These are phyloP conservation scores for Cyanidioschyzon merolae DNA, from an alignment of 23 red algal species.

Conservation along the genomic window DNA sequence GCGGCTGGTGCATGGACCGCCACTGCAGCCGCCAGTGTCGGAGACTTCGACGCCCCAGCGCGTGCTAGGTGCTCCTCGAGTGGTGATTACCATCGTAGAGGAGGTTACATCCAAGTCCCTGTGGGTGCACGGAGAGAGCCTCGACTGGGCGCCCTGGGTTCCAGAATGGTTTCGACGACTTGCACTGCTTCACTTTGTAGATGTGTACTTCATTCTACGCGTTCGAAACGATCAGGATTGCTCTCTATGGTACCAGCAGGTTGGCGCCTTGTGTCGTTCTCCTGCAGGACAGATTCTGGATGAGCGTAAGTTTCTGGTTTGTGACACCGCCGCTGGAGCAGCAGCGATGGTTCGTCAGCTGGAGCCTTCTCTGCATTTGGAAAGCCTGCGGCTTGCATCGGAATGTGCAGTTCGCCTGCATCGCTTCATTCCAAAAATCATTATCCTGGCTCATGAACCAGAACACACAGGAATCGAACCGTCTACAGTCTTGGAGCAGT, in stretches of 20 bases:
- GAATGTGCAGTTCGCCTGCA: not conserved
- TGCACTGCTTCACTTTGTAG: not conserved
- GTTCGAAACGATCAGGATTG: not conserved
- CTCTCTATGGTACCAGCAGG: not conserved
- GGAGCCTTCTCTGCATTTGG: not conserved
- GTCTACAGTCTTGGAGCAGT: not conserved
- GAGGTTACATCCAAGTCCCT: not conserved
- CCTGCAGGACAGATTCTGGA: not conserved
- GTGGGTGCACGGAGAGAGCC: not conserved
- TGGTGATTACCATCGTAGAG: not conserved
- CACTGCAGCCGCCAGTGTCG: no score
- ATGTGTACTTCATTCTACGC: not conserved
- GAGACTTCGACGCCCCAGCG: no score
- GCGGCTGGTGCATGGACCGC: no score
- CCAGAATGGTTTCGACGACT: not conserved
- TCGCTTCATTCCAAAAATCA: conserved; percentile 2
- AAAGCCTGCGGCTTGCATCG: not conserved
- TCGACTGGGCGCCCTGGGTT: not conserved
- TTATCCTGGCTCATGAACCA: not conserved
- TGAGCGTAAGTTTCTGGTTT: not conserved
- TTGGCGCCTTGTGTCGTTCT: not conserved
- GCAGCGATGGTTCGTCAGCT: conserved; percentile 13
- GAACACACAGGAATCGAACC: not conserved
- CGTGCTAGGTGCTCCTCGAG: no score
- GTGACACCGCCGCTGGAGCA: not conserved